Base-by-base conservation (phyloP, 345 rosid species). In the Citropsis articulata region DNA sequence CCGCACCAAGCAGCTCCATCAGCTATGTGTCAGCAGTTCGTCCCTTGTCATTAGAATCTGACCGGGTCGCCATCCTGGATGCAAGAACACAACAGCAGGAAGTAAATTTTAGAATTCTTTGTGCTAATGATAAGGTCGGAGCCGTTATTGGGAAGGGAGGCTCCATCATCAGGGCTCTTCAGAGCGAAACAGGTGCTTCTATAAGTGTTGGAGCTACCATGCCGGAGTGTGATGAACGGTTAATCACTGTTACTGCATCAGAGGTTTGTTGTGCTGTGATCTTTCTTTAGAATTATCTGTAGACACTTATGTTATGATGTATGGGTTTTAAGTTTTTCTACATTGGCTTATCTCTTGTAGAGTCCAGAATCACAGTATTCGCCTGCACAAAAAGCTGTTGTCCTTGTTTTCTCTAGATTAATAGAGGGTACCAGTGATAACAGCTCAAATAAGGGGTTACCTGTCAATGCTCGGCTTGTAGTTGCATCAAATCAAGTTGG, bases 101-200 rank as follows among this genome's bases (percentile, higher is more conserved):
- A 77, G 95, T 94, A 56, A 81, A 77, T 77, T 93, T 87, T 81
- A 94, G 81, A 86, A 87, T 94, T 75, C 97, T 93, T 75, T 91
- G 98, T 84, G 83, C 89, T 42, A 88, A n/a, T 87, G 98, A 90
- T 48, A 90, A 80, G 82, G 94, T 89, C 76, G 98, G 98, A 30
- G 90, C 94, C 53, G 88, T 94, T 74, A 94, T 94, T 77, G 98
- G 98, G 82, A 90, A 84, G 80, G 97, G 93, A 31, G 98, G 98
- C 73, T 77, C 82, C 69, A 88, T 89, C 65, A 84, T 94, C 76
- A 87, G 77, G 89, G 80, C 85, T 75, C 89, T 95, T 81, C 90
- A 95, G 81, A 91, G 79, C 76, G 97, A 95, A 83, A 85, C 94
- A n/a, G 98, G 98, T 48, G 95, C 98, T 78, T 79, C 86, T 66